A percentile compares a stretch with the other conserved stretches of the same genome.
Conservation (phyloP, 1,139 yeast species). For the Saccharomyces hybrid region DNA sequence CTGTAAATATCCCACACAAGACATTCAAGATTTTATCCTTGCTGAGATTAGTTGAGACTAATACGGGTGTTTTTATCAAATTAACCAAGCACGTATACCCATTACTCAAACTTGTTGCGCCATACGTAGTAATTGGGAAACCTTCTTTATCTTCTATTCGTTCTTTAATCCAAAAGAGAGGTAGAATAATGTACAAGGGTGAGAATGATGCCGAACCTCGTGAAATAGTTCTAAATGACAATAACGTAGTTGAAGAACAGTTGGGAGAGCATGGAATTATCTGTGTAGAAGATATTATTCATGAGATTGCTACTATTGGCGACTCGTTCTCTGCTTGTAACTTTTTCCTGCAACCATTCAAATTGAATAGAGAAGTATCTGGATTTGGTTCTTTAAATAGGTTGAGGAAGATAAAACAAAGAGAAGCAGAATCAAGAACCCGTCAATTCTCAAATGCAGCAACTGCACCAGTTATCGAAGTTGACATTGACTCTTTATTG, state of each 20-base stretch:
- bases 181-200: constrained; percentile 41
- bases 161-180: constrained; percentile 68
- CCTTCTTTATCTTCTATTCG: constrained; percentile 68
- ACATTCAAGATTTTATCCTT: constrained; percentile 50
- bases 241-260: constrained; percentile 64
- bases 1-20: constrained; percentile 58
- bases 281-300: constrained; percentile 73
- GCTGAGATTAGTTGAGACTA: constrained; percentile 49
- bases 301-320: constrained; percentile 57
- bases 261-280: constrained; percentile 63
- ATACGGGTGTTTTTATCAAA: constrained; percentile 67
- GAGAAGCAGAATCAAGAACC: constrained; percentile 37
- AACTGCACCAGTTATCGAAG: constrained; percentile 55
- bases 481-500: constrained; percentile 62
- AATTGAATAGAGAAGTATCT: constrained; percentile 57
- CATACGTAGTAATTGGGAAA: constrained; percentile 63
- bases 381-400: constrained; percentile 55
- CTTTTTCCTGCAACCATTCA: constrained; percentile 62
- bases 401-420: constrained; percentile 34
- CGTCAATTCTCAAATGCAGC: constrained; percentile 48
- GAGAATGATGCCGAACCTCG: constrained; percentile 34
- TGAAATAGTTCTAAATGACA: constrained; percentile 53
- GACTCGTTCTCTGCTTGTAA: constrained; percentile 53
- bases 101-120: constrained; percentile 57
- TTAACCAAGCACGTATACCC: constrained; percentile 50